phyloP scores from a whole-genome alignment of 1,284 basidiomycete species.

The Cerioporus squamosus region DNA sequence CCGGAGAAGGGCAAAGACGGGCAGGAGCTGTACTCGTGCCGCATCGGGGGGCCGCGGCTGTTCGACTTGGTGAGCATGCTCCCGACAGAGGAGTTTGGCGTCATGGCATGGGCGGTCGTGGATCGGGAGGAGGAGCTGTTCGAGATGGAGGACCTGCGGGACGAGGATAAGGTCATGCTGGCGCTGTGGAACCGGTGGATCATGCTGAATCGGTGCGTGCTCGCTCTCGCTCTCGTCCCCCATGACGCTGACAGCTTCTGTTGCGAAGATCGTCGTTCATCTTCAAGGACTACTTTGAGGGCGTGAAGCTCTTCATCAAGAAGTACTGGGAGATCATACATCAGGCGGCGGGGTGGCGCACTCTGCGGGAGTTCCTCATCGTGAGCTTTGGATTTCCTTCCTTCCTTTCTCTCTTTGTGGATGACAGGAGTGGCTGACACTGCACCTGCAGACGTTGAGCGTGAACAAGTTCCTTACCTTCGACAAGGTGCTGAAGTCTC shows the following conservation, averaged over 20 bases:
- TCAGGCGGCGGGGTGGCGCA: slow-evolving; percentile 67
- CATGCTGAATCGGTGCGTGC: slow-evolving; percentile 56
- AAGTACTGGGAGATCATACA: slow-evolving; percentile 68
- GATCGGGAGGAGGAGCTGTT: slow-evolving; percentile 76
- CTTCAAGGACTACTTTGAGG: slow-evolving; percentile 51
- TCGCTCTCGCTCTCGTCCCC: background rate
- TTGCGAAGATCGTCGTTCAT: slow-evolving; percentile 53
- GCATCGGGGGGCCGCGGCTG: slow-evolving; percentile 64
- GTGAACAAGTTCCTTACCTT: slow-evolving; percentile 26
- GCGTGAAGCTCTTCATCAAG: slow-evolving; percentile 56
- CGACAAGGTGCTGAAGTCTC: slow-evolving; percentile 16
- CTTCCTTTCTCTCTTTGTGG: background rate
- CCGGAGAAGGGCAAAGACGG: slow-evolving; percentile 50
- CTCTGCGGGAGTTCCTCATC: slow-evolving; percentile 63
- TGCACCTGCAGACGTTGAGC: slow-evolving; percentile 23
- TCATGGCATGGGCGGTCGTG: slow-evolving; percentile 66
- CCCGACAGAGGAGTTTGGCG: slow-evolving; percentile 61
- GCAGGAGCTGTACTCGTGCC: slow-evolving; percentile 52
- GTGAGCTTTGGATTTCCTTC: slow-evolving; percentile 40
- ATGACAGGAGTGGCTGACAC: background rate
- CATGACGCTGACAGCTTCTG: background rate
- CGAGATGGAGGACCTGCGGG: slow-evolving; percentile 65
- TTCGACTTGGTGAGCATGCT: slow-evolving; percentile 66
- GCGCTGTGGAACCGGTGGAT: slow-evolving; percentile 80
- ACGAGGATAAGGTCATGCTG: slow-evolving; percentile 77